Evolutionary conservation across 257 asterid genomes (phyloP).

Genomic region (Capsicum chinense): DNA sequence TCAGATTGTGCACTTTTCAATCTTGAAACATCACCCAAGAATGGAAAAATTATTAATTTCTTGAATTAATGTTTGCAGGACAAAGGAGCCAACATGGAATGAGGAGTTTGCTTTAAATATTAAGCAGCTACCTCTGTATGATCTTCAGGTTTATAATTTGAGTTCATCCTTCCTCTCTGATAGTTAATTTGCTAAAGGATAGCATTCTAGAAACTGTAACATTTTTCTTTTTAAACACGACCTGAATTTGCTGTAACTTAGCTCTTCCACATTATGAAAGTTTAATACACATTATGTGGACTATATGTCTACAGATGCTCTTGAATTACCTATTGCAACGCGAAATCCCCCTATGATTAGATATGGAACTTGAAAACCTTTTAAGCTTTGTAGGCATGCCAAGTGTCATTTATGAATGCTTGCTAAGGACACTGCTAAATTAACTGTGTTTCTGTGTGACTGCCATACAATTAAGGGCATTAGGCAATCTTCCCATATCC

Average conservation of each 20-base stretch:
- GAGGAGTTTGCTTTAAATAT: conserved; percentile 91
- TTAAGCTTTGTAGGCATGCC: neutral
- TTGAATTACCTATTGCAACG: too few species aligned
- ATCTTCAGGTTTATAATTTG: conserved; percentile 73
- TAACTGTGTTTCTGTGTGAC: neutral
- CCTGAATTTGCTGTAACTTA: neutral
- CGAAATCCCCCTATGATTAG: conserved; percentile 6
- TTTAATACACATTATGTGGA: neutral
- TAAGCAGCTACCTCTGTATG: conserved; percentile 68
- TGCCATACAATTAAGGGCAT: neutral
- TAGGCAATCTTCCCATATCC: neutral
- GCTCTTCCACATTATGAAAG: neutral
- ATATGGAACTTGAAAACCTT: neutral
- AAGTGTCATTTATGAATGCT: neutral
- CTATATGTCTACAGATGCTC: too few species aligned
- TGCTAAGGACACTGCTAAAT: neutral
- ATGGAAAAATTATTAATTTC: neutral
- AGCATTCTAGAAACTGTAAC: neutral
- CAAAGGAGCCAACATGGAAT: conserved; percentile 94
- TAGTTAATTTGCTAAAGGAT: neutral
- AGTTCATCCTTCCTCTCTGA: neutral
- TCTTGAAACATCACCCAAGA: conserved; percentile 22
- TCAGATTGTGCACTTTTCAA: neutral
- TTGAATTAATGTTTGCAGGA: conserved; percentile 60
- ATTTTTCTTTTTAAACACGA: neutral